phyloP scores from a whole-genome alignment of 306 rosid genomes.

The Prinsepia uniflora region DNA sequence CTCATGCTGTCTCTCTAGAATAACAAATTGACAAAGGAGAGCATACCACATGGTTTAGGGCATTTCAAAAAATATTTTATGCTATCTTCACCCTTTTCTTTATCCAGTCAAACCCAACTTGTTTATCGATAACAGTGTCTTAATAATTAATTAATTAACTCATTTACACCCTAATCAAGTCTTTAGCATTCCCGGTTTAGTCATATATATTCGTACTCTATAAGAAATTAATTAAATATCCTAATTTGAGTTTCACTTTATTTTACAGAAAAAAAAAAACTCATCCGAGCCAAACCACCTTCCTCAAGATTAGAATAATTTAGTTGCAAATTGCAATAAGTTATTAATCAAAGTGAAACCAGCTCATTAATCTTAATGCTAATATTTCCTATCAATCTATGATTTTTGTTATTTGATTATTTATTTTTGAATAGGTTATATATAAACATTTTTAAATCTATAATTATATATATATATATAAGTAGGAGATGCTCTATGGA shows the following conservation, averaged over 20 bases:
- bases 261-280: too few species aligned
- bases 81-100: not conserved
- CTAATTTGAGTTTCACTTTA: too few species aligned
- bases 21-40: not conserved
- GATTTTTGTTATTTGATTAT: not conserved
- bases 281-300: not conserved
- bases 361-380: not conserved
- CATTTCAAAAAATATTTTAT: conserved; percentile 6
- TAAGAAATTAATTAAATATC: too few species aligned
- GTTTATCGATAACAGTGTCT: not conserved
- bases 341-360: conserved; percentile 1
- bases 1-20: conserved; percentile 10
- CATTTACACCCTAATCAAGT: not conserved
- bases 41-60: conserved; percentile 24
- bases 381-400: not conserved
- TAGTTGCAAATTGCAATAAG: not conserved
- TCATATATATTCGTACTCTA: too few species aligned
- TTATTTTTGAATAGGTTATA: too few species aligned
- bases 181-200: too few species aligned
- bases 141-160: not conserved
- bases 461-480: not conserved
- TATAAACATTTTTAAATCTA: too few species aligned
- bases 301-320: not conserved
- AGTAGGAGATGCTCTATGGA: conserved; percentile 19
- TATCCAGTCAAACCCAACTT: conserved; percentile 18